Evolutionary conservation across 2,329 filamentous ascomycete species (phyloP).

Genomic region (Neonectria hederae): DNA sequence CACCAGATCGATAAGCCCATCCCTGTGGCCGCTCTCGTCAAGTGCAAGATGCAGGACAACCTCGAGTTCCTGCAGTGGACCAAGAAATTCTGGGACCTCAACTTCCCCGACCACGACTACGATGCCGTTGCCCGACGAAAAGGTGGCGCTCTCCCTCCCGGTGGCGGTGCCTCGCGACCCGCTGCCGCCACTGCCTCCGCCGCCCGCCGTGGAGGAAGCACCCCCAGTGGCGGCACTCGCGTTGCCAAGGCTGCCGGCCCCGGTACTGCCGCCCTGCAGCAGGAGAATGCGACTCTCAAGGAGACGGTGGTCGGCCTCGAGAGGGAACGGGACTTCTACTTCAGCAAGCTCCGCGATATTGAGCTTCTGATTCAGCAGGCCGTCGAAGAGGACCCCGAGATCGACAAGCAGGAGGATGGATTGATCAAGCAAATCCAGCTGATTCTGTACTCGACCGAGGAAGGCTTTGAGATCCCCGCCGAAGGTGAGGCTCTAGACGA

Average conservation of each 20-base stretch:
- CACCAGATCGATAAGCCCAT: slow-evolving; percentile 91
- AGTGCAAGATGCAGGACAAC: slow-evolving; percentile 99
- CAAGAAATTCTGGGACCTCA: slow-evolving; percentile 97
- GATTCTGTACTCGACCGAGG: slow-evolving; percentile 97
- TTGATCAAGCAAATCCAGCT: slow-evolving; percentile 95
- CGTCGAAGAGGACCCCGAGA: slow-evolving; percentile 88
- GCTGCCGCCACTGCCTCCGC: slow-evolving; percentile 61
- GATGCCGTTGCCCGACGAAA: slow-evolving; percentile 89
- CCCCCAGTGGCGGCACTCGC: slow-evolving; percentile 66
- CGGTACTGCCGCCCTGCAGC: slow-evolving; percentile 76
- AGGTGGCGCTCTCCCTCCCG: slow-evolving; percentile 70
- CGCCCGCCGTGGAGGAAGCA: slow-evolving; percentile 66
- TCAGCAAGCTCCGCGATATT: slow-evolving; percentile 97
- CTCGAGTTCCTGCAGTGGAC: slow-evolving; percentile 98
- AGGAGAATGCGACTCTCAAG: slow-evolving; percentile 89
- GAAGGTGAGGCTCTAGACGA: slow-evolving; percentile 78
- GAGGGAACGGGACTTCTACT: slow-evolving; percentile 98
- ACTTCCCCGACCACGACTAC: slow-evolving; percentile 97
- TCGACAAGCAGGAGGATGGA: slow-evolving; percentile 93
- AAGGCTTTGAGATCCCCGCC: slow-evolving; percentile 88
- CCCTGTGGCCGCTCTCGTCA: slow-evolving; percentile 87
- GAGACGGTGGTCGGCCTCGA: slow-evolving; percentile 95
- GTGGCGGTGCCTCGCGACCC: slow-evolving; percentile 59
- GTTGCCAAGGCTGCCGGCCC: slow-evolving; percentile 61
- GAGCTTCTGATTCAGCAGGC: slow-evolving; percentile 93